These are phyloP conservation scores for Exophiala oligosperma DNA, from an alignment of 2,329 filamentous ascomycete species.

Conservation along the genomic window DNA sequence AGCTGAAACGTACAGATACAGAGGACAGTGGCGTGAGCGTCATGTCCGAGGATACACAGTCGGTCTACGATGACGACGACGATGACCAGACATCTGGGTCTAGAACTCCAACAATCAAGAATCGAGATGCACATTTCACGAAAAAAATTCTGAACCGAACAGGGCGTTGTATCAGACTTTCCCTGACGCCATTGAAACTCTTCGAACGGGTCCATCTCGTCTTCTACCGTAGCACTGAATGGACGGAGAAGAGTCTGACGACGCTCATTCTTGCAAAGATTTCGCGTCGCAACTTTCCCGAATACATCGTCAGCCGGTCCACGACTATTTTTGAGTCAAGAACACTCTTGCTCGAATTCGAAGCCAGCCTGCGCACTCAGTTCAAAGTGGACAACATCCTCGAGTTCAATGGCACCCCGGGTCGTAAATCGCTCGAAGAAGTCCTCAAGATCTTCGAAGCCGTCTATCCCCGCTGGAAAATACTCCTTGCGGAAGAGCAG, in stretches of 20 bases:
- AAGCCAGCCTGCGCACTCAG: slow-evolving; percentile 79
- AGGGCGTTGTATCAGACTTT: slow-evolving; percentile 82
- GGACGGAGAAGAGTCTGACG: slow-evolving; percentile 95
- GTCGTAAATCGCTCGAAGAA: slow-evolving; percentile 63
- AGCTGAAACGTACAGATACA: slow-evolving; percentile 65
- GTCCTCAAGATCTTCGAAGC: slow-evolving; percentile 72
- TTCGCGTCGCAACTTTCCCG: slow-evolving; percentile 80
- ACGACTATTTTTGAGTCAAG: slow-evolving; percentile 84
- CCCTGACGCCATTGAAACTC: slow-evolving; percentile 68
- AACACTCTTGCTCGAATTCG: slow-evolving; percentile 77
- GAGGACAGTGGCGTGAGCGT: slow-evolving; percentile 48
- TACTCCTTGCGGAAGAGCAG: slow-evolving; percentile 70
- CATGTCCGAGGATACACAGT: slow-evolving; percentile 31
- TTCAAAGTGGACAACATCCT: slow-evolving; percentile 78
- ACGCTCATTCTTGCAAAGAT: slow-evolving; percentile 93
- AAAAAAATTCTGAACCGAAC: slow-evolving; percentile 74
- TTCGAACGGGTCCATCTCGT: slow-evolving; percentile 95
- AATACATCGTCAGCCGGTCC: slow-evolving; percentile 87
- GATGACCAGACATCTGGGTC: slow-evolving; percentile 35
- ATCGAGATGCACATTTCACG: slow-evolving; percentile 72
- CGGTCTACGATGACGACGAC: slow-evolving; percentile 36
- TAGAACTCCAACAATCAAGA: slow-evolving; percentile 43
- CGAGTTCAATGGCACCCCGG: slow-evolving; percentile 73
- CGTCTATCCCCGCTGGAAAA: slow-evolving; percentile 79
- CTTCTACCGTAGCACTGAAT: slow-evolving; percentile 93